Conservation (phyloP, 2,329 filamentous ascomycete genomes). For the Alternaria longipes region DNA sequence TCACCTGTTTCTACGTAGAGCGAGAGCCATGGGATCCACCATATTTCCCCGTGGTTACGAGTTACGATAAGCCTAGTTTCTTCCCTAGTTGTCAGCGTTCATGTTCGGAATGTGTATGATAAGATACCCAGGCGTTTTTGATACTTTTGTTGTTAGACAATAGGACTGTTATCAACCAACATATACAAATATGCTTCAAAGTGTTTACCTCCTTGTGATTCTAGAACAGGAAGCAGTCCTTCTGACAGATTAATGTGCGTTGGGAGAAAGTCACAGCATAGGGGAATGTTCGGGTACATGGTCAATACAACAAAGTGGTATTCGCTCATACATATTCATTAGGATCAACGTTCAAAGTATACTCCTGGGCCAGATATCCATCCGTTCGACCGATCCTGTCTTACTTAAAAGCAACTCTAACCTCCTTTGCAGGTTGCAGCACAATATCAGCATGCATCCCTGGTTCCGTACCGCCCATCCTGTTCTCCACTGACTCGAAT, state of each 20-base stretch:
- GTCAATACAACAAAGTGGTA: not conserved
- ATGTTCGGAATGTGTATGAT: constrained; percentile 16
- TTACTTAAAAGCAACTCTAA: constrained; percentile 51
- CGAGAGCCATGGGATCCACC: not conserved
- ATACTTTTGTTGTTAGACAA: not conserved
- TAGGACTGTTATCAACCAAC: not conserved
- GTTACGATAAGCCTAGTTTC: not conserved
- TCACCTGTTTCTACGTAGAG: not conserved
- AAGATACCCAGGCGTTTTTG: constrained; percentile 17
- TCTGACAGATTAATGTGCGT: not conserved
- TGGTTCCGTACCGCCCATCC: constrained; percentile 48
- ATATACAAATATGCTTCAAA: too few species aligned
- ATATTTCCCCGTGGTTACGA: not conserved
- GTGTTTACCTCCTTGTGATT: not conserved
- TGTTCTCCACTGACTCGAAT: constrained; percentile 54
- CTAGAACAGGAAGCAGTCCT: not conserved
- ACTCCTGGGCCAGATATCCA: not conserved
- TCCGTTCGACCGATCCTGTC: not conserved
- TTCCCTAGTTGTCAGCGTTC: not conserved
- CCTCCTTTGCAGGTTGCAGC: constrained; percentile 54
- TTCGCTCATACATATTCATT: not conserved
- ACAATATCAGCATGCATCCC: constrained; percentile 60
- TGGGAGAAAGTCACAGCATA: not conserved
- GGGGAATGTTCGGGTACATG: not conserved
- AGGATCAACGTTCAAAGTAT: not conserved